Base-by-base conservation (phyloP, 306 rosid species). In the Quercus gilva region DNA sequence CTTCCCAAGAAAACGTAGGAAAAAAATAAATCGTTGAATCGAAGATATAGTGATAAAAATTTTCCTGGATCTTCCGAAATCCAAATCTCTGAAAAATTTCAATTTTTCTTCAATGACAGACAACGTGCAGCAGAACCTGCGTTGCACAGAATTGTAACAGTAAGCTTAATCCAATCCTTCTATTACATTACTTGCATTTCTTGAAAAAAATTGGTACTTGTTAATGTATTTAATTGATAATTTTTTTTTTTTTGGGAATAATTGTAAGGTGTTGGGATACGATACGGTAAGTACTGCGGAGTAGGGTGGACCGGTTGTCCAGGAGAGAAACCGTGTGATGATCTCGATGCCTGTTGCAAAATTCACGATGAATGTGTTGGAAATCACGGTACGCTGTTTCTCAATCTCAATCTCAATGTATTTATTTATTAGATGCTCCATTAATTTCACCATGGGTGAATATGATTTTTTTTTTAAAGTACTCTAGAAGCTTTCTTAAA, bases 321-420 rank as follows among this genome's bases (percentile, higher is more conserved):
- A 2, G 97, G 96, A 18, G 92, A 94, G 89, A 76, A 89, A 63
- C 98, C 98, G 1, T 94, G 98, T 76, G 97, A 94, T 73, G 94
- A 86, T 78, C 83, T 91, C n/a, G 98, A 94, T 78, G 94, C 92
- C 75, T 94, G 98, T 88, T 94, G 98, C 84, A 87, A 90, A 90
- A 71, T 28, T 69, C 98, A 94, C 74, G 98, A 94, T 19, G 86
- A 91, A 1, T 94, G 97, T 59, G 97, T 94, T 68, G 88, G 59
- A 20, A 75, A 71, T 74, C 85, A 79, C 5, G 98, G 98, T 94
- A 73, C 53, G 4, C 53, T 13, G 53, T 49, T 49, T 49, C 53
- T 49, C 17, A 10, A 12, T 10, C 51, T 43, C 3, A 43, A 43
- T 8, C 53, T 49, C 45, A 37, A 37, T 7, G 43, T 33, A 1